Conservation (phyloP, 1,284 basidiomycete species). For the Microstroma glucosiphilum region DNA sequence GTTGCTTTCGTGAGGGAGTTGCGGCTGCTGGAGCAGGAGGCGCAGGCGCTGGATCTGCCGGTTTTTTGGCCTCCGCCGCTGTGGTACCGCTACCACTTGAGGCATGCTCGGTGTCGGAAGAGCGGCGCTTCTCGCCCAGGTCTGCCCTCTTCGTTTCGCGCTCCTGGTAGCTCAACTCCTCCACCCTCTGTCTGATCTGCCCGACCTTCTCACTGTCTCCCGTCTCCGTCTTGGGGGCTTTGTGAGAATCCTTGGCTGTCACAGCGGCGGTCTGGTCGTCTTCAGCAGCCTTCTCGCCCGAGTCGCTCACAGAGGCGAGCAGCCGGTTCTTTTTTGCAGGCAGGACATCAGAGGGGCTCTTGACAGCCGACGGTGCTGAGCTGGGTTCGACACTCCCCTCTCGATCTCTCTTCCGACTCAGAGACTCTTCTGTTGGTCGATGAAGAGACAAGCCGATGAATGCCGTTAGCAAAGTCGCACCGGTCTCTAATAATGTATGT, state of each 20-base stretch:
- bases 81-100: not conserved
- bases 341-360: constrained; percentile 12
- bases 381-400: constrained; percentile 36
- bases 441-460: no score
- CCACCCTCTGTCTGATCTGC: constrained; percentile 36
- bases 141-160: constrained; percentile 6
- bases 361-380: not conserved
- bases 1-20: constrained; percentile 12
- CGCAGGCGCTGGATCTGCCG: not conserved
- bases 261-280: constrained; percentile 2
- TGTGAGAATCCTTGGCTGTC: not conserved
- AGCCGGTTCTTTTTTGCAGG: constrained; percentile 41
- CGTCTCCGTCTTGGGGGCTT: not conserved
- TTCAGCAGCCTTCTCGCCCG: constrained; percentile 4
- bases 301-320: not conserved
- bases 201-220: constrained; percentile 35
- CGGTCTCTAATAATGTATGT: no score
- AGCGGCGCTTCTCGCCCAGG: not conserved
- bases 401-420: constrained; percentile 33
- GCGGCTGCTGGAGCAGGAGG: constrained; percentile 4
- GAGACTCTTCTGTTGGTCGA: constrained; percentile 15
- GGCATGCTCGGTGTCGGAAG: not conserved
- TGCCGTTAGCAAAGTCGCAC: no score
- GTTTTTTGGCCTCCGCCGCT: not conserved
- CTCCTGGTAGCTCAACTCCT: constrained; percentile 34